Evolutionary conservation across 177 flowering plant genomes (phyloP).

Genomic region (Telopea speciosissima): DNA sequence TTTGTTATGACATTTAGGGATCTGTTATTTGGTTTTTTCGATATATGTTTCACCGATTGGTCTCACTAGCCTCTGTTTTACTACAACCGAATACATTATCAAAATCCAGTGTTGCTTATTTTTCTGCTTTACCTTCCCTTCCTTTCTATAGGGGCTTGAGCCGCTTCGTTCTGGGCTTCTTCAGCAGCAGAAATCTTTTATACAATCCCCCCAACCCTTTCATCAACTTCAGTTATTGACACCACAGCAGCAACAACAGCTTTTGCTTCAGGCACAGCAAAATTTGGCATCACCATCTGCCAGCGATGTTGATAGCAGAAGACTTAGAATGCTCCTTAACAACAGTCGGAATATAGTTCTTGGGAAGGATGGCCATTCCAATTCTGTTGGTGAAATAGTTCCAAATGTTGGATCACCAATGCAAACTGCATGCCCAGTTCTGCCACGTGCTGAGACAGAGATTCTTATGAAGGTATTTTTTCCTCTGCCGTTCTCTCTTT

Average conservation of each 20-base stretch:
- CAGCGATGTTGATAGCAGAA: constrained; percentile 54
- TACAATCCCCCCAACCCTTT: constrained; percentile 70
- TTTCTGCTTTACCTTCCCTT: background rate
- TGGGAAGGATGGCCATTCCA: constrained; percentile 70
- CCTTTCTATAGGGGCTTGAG: constrained; percentile 45
- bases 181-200: constrained; percentile 65
- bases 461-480: constrained; percentile 57
- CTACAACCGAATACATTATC: background rate
- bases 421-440: constrained; percentile 41
- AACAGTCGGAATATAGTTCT: constrained; percentile 35
- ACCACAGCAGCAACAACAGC: constrained; percentile 75
- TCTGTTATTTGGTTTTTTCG: background rate
- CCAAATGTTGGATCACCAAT: constrained; percentile 69
- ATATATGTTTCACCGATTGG: background rate
- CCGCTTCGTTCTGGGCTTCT: constrained; percentile 61
- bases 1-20: background rate
- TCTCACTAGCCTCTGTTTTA: background rate
- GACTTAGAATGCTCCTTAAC: constrained; percentile 55
- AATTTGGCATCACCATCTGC: constrained; percentile 62
- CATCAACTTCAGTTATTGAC: constrained; percentile 68
- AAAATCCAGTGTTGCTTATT: background rate
- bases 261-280: constrained; percentile 66
- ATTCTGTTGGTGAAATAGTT: constrained; percentile 71
- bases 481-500: background rate
- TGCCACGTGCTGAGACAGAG: constrained; percentile 77